Evolutionary conservation across 306 rosid genomes (phyloP), one percentile per base, ranked within the genome.

Genomic region (Vigna hirtella): DNA sequence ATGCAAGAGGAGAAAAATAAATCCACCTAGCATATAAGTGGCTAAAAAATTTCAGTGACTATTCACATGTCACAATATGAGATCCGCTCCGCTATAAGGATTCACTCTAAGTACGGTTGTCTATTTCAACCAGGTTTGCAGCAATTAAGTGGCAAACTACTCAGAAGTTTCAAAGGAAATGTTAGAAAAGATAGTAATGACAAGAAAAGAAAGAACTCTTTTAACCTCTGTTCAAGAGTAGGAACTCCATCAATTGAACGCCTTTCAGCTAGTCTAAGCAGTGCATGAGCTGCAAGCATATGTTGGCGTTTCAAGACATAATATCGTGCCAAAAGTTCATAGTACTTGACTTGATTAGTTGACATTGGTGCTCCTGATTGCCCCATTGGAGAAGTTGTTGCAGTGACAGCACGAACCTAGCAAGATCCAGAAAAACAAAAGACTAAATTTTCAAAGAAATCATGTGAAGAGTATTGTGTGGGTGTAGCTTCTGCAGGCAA

Each of bases 271-370:
- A 95, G 78, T 82, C 96, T 84, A 55, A 91, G 81, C 88, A 95
- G 82, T 30, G 93, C 90, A 76, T 88, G 96, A 85, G 99, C 98
- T 49, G 99, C 99, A 81, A 93, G 99, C 80, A 91, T 66, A 85
- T 93, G 98, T 77, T 95, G 97, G 79, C 96, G 90, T 86, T 93
- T 95, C 85, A 86, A 77, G 73, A 93, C 96, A 81, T 95, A 93
- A 80, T 93, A 95, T 22, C 90, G 93, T 43, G 98, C 99, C 88
- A 95, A 83, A 67, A 95, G 98, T 74, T 95, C 99, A 85, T 81
- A 89, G 83, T 85, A 91, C 76, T 93, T 93, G 82, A 83, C 87
- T 81, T 93, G 91, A 83, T 87, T 86, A 49, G 96, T 80, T 14
- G 86, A 81, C 82, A 87, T 77, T 56, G 87, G 74, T 70, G 89